Evolutionary conservation across 2,329 filamentous ascomycete species (phyloP), one percentile per base, ranked within the genome.

Genomic region (Thyridium curvatum): DNA sequence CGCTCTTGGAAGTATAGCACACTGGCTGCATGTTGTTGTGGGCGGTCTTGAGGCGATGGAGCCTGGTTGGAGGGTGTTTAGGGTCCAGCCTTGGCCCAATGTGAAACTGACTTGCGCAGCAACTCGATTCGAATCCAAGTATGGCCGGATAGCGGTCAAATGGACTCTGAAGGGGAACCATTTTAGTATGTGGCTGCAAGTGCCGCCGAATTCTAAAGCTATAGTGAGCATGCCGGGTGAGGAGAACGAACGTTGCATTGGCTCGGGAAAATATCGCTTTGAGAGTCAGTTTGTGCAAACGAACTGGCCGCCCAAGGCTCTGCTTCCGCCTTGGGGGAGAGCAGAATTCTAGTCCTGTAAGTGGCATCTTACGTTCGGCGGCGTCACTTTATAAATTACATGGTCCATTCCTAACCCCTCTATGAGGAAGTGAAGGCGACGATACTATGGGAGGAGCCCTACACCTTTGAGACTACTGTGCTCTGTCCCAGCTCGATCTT

Each of bases 1-100:
- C 41, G 59, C 64, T 1, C 56, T 62, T 10, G 62, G 62, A 10
- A 55, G 55, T 18, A 59, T 66, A 28, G 58, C 53, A 6, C 46
- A 57, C 35, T 67, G 61, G 57, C 48, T 65, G 41, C 61, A 66
- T 44, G 41, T 46, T 28, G 53, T 51, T 8, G 49, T 63, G 13
- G 61, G 52, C 3, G 60, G 60, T 3, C 41, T 64, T 7, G 42
- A 38, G 13, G 47, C 50, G 8, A 35, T 48, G 1, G 45, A 48
- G 32, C 48, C 57, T 8, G 60, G 58, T 3, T 62, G 60, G 59
- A 52, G 49, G 39, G 42, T 29, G 4, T 45, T 56, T 7, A 37
- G 32, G 12, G 52, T 61, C 3, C 39, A 44, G 12, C 58, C 58
- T 2, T 40, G 52, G 37, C 59, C 56, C 0, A 56, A 56, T 2